phyloP scores from a whole-genome alignment of 441 rosid species.

The Euphorbia celastroides region DNA sequence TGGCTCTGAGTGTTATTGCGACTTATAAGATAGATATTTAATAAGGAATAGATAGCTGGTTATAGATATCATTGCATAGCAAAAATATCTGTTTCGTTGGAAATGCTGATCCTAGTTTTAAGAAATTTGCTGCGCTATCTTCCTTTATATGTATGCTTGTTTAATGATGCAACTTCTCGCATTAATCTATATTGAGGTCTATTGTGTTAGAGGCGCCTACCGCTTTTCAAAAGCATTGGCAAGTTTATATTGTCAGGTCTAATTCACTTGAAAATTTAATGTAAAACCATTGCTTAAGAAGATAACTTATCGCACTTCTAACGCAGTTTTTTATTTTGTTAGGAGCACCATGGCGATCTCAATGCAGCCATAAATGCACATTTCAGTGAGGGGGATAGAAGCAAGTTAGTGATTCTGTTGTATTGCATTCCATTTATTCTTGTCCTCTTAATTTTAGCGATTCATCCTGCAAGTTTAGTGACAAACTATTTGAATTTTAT shows the following conservation, averaged over 20 bases:
- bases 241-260: not conserved
- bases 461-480: not conserved
- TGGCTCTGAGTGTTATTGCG: not conserved
- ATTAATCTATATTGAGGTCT: too few species aligned
- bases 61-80: not conserved
- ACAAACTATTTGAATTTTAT: conserved; percentile 5
- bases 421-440: not conserved
- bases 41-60: not conserved
- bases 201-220: too few species aligned
- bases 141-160: not conserved
- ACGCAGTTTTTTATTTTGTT: conserved; percentile 11
- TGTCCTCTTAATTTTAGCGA: conserved; percentile 5
- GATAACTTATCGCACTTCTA: not conserved
- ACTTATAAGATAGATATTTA: not conserved
- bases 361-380: conserved; percentile 91
- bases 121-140: not conserved
- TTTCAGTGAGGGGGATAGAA: conserved; percentile 81
- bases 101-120: not conserved
- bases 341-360: conserved; percentile 91
- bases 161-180: too few species aligned
- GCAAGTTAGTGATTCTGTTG: conserved; percentile 34
- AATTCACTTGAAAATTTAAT: not conserved
- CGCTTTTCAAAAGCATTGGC: too few species aligned
- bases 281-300: conserved; percentile 5
- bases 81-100: not conserved